Evolutionary conservation across 2,329 filamentous ascomycete species (phyloP).

Genomic region (Fusarium sp.): DNA sequence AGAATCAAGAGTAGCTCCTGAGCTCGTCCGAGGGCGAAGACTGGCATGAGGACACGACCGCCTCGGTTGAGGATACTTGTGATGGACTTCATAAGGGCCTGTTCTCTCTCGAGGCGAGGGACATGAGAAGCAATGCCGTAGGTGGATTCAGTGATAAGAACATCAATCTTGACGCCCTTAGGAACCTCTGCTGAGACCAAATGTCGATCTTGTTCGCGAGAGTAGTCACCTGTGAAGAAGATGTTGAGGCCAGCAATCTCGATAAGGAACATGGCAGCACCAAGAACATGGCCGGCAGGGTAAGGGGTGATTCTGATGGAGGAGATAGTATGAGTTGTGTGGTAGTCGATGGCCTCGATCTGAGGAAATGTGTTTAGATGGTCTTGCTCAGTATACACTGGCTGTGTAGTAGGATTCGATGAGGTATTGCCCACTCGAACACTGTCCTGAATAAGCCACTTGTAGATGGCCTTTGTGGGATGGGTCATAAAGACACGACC

Average conservation of each 20-base stretch:
- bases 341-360: constrained; percentile 98
- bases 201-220: constrained; percentile 93
- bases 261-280: constrained; percentile 97
- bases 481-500: constrained; percentile 99
- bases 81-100: constrained; percentile 94
- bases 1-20: constrained; percentile 94
- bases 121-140: constrained; percentile 96
- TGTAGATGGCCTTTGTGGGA: constrained; percentile 99
- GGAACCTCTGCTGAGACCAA: constrained; percentile 93
- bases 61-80: constrained; percentile 91
- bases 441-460: constrained; percentile 98
- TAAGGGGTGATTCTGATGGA: constrained; percentile 97
- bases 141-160: constrained; percentile 96
- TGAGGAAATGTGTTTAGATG: constrained; percentile 91
- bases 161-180: constrained; percentile 88
- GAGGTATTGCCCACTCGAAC: constrained; percentile 85
- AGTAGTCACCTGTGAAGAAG: constrained; percentile 98
- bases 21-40: constrained; percentile 92
- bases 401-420: constrained; percentile 71
- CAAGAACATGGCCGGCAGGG: constrained; percentile 96
- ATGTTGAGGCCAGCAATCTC: constrained; percentile 97
- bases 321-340: constrained; percentile 96
- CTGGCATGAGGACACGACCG: constrained; percentile 91
- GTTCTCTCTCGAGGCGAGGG: constrained; percentile 88
- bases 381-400: constrained; percentile 94